Conservation (phyloP, 2,329 filamentous ascomycete species). For the Curvularia lunata region DNA sequence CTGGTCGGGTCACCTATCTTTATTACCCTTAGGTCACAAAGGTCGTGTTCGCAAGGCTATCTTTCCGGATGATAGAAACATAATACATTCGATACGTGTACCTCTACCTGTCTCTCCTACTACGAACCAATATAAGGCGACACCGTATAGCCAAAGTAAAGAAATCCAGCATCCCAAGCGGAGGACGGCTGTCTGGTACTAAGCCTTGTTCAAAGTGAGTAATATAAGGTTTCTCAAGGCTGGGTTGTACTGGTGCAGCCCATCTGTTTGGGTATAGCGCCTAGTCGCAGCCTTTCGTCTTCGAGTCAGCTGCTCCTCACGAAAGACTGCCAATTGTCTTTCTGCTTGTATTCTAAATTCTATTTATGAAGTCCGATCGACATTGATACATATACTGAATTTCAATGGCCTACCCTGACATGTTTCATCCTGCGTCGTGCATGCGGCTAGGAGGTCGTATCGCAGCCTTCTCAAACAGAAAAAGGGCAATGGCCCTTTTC, state of each 20-base stretch:
- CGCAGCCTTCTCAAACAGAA: not conserved
- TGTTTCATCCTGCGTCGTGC: not conserved
- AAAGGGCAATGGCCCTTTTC: conserved; percentile 10
- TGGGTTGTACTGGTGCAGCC: not conserved
- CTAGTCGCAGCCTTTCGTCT: not conserved
- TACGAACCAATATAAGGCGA: not conserved
- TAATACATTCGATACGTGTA: not conserved
- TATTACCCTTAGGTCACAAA: not conserved
- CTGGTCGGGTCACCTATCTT: not conserved
- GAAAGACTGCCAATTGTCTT: not conserved
- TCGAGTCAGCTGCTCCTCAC: not conserved
- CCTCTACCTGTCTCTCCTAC: not conserved
- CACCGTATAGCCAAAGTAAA: not conserved
- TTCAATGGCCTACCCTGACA: not conserved
- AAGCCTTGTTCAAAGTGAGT: not conserved
- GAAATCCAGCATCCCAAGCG: too few relatives aligned
- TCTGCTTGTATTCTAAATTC: not conserved
- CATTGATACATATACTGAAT: not conserved
- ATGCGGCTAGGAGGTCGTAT: not conserved
- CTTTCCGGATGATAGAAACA: not conserved
- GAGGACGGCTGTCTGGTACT: too few relatives aligned
- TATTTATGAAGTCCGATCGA: not conserved
- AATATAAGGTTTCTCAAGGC: not conserved
- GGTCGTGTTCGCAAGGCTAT: not conserved
- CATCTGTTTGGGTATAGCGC: not conserved